Base-by-base conservation (phyloP, 805 yeast genomes). In the Metschnikowia aberdeeniae region DNA sequence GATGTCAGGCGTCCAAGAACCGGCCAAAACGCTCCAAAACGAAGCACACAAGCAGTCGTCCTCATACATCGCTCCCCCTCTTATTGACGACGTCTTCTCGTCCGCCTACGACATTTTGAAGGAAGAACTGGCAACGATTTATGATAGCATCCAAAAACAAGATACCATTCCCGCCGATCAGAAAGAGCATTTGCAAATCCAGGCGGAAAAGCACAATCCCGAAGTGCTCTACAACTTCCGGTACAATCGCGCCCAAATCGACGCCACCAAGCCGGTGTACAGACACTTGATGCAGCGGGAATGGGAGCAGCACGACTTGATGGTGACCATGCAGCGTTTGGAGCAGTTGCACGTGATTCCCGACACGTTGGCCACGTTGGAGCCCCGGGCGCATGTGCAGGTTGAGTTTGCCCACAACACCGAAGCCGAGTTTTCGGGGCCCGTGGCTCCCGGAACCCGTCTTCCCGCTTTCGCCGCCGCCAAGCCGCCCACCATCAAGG, bases 321-420 rank as follows among this genome's bases (percentile, higher is more conserved):
- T 89, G 87, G 61, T 88, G 42, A 71, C 84, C 43, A 88, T 93
- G 93, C 97, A 93, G 70, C 81, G 98, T 70, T 67, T 93, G 43
- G 99, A 93, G 68, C 81, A 85, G 45, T 69, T 89, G 54, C 77
- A 77, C 35, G 88, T 88, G 35, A 86, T 93, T 47, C 99, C 99
- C 12, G 99, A 93, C 62, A 90, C 98, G 3, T 62, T 93, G 63
- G 93, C 97, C 24, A 89, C 97, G 2, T 66, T 93, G 46, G 82
- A 77, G 8, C 98, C 98, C 14, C 68, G 75, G 51, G 92, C 80
- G 13, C 89, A 86, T 42, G 86, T 92, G 5, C 73, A 78, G 36
- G 59, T 93, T 36, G 81, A 81, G 66, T 90, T 90, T 60, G 83
- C 89, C 5, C 86, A 82, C 59, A 81, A 80, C 50, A 55, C 59